Percentiles rank a stretch among this genome's conserved stretches.
Evolutionary conservation across 148 eudicot species (phyloP).

Genomic region (Rhododendron ferrugineum): DNA sequence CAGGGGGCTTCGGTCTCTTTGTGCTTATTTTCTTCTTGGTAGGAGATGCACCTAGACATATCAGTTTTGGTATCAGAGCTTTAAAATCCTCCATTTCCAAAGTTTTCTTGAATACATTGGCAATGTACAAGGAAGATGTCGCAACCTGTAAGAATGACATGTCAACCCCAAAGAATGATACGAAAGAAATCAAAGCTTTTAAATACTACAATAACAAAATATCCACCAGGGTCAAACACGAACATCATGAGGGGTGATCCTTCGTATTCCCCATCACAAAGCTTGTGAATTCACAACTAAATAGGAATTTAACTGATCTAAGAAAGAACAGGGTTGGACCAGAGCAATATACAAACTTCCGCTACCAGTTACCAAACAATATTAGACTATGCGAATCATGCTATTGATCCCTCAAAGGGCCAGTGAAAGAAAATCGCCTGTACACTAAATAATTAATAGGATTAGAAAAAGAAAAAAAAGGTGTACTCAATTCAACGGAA

Average conservation of each 20-base stretch:
- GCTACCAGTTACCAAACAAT: background rate
- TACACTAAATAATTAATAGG: background rate
- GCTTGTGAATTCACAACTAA: background rate
- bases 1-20: background rate
- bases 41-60: background rate
- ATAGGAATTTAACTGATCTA: background rate
- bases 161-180: background rate
- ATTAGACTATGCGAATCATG: background rate
- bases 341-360: background rate
- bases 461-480: background rate
- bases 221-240: background rate
- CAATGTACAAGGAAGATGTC: background rate
- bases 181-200: background rate
- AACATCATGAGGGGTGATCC: background rate
- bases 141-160: no score
- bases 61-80: background rate
- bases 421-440: background rate
- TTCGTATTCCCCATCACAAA: no score
- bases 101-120: background rate
- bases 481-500: background rate
- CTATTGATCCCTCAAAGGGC: background rate
- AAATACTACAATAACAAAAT: background rate
- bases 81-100: background rate
- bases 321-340: background rate
- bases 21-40: background rate